Evolutionary conservation across 352 stramenopile genomes (phyloP).

Genomic region (Globisporangium megalacanthum): DNA sequence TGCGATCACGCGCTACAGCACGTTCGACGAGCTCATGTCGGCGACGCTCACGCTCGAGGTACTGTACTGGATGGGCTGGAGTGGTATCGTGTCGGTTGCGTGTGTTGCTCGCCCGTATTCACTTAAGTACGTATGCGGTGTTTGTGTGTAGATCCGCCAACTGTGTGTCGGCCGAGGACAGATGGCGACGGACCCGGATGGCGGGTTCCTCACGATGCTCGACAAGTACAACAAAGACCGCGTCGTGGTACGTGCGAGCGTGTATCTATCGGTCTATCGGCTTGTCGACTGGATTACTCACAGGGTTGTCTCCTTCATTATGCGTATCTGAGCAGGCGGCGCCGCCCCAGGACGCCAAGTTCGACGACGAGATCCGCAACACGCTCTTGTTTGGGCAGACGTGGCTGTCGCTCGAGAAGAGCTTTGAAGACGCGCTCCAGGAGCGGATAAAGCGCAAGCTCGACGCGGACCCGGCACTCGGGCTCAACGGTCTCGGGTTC

Average conservation of each 20-base stretch:
- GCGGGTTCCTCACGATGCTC: constrained; percentile 71
- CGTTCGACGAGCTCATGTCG: constrained; percentile 89
- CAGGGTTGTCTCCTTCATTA: neutral
- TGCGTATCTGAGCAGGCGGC: constrained; percentile 16
- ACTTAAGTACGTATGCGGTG: constrained; percentile 1
- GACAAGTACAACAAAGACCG: constrained; percentile 85
- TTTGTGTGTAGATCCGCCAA: constrained; percentile 54
- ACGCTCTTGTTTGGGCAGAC: constrained; percentile 84
- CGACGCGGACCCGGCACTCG: constrained; percentile 32
- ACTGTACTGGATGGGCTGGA: constrained; percentile 3
- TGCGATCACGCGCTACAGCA: constrained; percentile 83
- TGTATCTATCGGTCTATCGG: neutral
- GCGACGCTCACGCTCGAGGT: constrained; percentile 83
- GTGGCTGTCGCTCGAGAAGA: constrained; percentile 86
- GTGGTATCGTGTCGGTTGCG: neutral
- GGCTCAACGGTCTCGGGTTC: constrained; percentile 52
- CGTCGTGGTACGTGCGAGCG: constrained; percentile 22
- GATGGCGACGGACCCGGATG: constrained; percentile 81
- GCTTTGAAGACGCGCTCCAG: constrained; percentile 85
- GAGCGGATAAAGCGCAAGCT: constrained; percentile 79
- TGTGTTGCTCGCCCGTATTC: neutral
- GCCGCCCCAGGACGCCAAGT: constrained; percentile 40
- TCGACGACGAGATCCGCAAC: constrained; percentile 82
- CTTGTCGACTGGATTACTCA: neutral
- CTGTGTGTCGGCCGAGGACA: constrained; percentile 74